These are phyloP conservation scores for Macrophomina pseudophaseolina DNA, from an alignment of 2,329 filamentous ascomycete species.

Conservation along the genomic window DNA sequence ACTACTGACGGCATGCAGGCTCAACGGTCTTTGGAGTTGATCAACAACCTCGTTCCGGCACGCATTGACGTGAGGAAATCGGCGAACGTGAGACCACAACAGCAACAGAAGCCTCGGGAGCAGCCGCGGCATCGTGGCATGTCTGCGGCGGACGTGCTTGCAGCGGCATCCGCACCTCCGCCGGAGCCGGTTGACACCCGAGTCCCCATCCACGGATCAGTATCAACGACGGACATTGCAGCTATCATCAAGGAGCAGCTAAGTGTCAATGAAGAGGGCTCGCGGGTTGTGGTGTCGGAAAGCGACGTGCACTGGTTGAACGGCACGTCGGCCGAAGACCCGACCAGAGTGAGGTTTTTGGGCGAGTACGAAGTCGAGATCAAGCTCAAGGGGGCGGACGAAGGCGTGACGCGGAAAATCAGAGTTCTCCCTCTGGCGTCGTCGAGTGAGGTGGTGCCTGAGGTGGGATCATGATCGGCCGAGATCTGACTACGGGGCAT, in stretches of 20 bases:
- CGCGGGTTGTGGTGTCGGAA: conserved; percentile 55
- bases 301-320: conserved; percentile 58
- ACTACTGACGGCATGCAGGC: conserved; percentile 37
- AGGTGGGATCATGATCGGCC: conserved; percentile 21
- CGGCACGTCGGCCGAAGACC: conserved; percentile 26
- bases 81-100: conserved; percentile 30
- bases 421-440: background rate
- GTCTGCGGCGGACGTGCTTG: conserved; percentile 40
- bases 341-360: conserved; percentile 57
- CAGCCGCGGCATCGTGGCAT: conserved; percentile 14
- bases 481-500: background rate
- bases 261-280: conserved; percentile 57
- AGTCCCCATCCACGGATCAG: conserved; percentile 58
- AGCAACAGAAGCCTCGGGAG: conserved; percentile 29
- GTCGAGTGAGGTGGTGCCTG: conserved; percentile 12
- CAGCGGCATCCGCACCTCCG: conserved; percentile 40
- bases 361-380: conserved; percentile 61
- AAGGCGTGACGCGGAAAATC: conserved; percentile 12
- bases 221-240: conserved; percentile 59
- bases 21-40: conserved; percentile 51
- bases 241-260: conserved; percentile 55
- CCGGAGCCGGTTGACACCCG: conserved; percentile 25
- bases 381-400: conserved; percentile 49
- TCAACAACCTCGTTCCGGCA: conserved; percentile 54
- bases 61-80: conserved; percentile 55